A percentile compares a stretch with the other conserved stretches of the same genome.
Conservation (phyloP, 768 basidiomycete species). For the Macrolepiota fuliginosa region DNA sequence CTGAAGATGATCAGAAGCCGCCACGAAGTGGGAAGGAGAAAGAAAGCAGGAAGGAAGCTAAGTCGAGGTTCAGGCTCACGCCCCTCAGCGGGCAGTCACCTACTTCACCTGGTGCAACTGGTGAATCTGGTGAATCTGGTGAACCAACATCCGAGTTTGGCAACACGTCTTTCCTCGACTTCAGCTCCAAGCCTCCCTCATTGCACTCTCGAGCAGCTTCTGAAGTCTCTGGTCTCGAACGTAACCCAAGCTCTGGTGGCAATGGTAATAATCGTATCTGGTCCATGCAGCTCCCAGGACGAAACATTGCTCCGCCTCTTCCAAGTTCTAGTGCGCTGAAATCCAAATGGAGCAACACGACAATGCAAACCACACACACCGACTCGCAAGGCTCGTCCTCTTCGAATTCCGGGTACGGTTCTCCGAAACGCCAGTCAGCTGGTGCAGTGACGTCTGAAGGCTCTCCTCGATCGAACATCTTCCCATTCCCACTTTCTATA, state of each 20-base stretch:
- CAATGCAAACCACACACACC: conserved; percentile 27
- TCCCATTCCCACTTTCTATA: conserved; percentile 44
- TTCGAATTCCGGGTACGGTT: conserved; percentile 14
- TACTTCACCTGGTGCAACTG: conserved; percentile 1
- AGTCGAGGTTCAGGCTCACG: conserved; percentile 5
- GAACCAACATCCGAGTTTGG: conserved; percentile 6
- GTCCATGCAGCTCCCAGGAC: conserved; percentile 9
- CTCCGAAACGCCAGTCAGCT: conserved; percentile 18
- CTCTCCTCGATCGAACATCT: conserved; percentile 25
- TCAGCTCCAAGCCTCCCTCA: conserved; percentile 26
- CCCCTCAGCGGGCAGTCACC: conserved; percentile 9
- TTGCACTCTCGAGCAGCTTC: background rate
- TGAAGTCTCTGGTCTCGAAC: conserved; percentile 3
- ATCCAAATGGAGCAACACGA: conserved; percentile 44
- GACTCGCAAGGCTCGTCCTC: background rate
- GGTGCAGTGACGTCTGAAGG: conserved; percentile 12
- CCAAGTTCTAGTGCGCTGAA: conserved; percentile 1
- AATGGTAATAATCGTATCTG: background rate
- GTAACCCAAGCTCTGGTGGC: background rate
- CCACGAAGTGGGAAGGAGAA: background rate
- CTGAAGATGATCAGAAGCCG: background rate
- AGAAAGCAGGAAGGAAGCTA: background rate
- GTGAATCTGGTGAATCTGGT: background rate
- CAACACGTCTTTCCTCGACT: conserved; percentile 36
- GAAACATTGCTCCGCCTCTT: too few relatives aligned